Percentiles rank a stretch among this genome's conserved stretches.
Evolutionary conservation across 2,329 filamentous ascomycete genomes (phyloP).

Genomic region (Sphaceloma murrayae): DNA sequence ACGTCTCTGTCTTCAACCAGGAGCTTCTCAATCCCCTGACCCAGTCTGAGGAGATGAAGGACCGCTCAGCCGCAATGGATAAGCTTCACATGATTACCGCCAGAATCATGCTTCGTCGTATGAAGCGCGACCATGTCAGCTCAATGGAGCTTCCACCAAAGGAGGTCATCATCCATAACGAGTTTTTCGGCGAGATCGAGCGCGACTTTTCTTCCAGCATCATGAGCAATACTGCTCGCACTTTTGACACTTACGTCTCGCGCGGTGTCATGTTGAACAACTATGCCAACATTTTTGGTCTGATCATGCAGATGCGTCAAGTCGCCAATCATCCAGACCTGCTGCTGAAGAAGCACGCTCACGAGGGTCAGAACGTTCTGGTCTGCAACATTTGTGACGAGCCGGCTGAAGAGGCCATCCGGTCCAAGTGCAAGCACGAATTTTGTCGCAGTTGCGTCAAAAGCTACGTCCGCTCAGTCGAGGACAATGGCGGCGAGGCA

Average conservation of each 20-base stretch:
- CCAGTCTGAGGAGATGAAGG: conserved; percentile 36
- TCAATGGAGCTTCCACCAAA: conserved; percentile 96
- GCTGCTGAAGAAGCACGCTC: conserved; percentile 75
- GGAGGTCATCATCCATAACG: conserved; percentile 80
- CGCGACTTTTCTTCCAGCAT: conserved; percentile 92
- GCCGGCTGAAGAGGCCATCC: conserved; percentile 86
- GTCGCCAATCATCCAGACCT: conserved; percentile 94
- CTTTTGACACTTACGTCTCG: conserved; percentile 92
- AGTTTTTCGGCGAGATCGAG: conserved; percentile 95
- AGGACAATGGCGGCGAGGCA: conserved; percentile 49
- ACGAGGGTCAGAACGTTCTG: conserved; percentile 80
- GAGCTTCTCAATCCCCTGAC: conserved; percentile 76
- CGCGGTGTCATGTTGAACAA: conserved; percentile 90
- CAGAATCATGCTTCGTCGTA: conserved; percentile 86
- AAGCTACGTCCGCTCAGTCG: conserved; percentile 69
- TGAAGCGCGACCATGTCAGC: conserved; percentile 87
- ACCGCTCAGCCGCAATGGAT: conserved; percentile 60
- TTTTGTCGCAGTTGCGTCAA: conserved; percentile 76
- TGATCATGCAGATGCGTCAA: conserved; percentile 99
- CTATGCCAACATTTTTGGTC: conserved; percentile 96
- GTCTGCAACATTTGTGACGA: conserved; percentile 96
- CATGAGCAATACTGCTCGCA: conserved; percentile 80
- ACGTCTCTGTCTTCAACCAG: conserved; percentile 83
- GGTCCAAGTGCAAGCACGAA: conserved; percentile 85
- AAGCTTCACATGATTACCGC: conserved; percentile 85